A percentile compares a stretch with the other conserved stretches of the same genome.
Evolutionary conservation across 805 yeast genomes (phyloP).

Genomic region (Candida silvicultrix): DNA sequence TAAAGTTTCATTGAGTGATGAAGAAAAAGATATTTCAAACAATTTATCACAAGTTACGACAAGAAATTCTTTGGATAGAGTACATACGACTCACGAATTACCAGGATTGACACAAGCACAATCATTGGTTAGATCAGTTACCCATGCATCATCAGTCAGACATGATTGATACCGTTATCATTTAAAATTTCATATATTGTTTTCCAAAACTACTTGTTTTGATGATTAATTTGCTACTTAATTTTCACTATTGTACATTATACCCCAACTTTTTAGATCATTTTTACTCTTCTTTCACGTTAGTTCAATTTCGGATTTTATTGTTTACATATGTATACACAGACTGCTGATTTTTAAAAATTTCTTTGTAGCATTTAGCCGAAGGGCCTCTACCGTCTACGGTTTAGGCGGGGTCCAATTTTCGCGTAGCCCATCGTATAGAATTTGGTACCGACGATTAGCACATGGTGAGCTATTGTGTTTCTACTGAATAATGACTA

Average conservation of each 20-base stretch:
- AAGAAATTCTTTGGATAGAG: constrained; percentile 1
- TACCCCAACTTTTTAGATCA: background rate
- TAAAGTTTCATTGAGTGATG: constrained; percentile 41
- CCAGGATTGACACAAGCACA: constrained; percentile 11
- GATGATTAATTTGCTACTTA: background rate
- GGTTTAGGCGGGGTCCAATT: background rate
- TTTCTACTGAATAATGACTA: too few species aligned
- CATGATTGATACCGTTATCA: background rate
- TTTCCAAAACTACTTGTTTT: too few species aligned
- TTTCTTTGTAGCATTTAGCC: too few species aligned
- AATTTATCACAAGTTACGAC: background rate
- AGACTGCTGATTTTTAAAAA: too few species aligned
- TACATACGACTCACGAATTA: constrained; percentile 7
- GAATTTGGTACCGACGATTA: too few species aligned
- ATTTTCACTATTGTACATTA: background rate
- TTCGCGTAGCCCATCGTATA: too few species aligned
- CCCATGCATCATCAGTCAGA: constrained; percentile 4
- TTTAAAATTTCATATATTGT: too few species aligned
- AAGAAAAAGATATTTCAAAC: constrained; percentile 5
- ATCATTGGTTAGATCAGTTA: constrained; percentile 8
- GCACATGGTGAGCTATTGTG: background rate
- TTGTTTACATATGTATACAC: too few species aligned
- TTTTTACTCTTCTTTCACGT: background rate
- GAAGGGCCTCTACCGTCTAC: background rate
- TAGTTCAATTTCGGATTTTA: background rate